Base-by-base conservation (phyloP, 148 eudicot genomes). In the Selenicereus undatus region DNA sequence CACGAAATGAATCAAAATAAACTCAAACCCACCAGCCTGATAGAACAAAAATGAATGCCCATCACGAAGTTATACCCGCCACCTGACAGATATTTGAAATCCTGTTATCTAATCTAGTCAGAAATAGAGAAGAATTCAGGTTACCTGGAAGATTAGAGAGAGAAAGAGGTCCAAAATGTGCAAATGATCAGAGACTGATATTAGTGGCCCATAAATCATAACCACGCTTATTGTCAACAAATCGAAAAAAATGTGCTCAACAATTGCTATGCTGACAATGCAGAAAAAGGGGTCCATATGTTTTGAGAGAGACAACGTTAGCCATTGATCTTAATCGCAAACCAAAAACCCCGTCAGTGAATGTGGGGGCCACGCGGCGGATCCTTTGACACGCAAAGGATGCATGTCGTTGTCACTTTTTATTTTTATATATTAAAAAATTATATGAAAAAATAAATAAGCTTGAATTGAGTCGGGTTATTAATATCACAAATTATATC, bases 101-200 rank as follows among this genome's bases (percentile, higher is more conserved):
- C n/a, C 12, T 64, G 13, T 64, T 64, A 7, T 60, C 8, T 60
- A 64, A 24, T 64, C 52, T 48, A 48, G 35, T 22, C 56, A 56
- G 21, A 66, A 42, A 43, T 39, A 32, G 32, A 48, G 4, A 14
- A 26, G 24, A 5, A 32, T 24, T 24, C 20, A n/a, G 13, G 17
- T 11, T 60, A 77, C 78, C 78, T 76, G 78, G 27, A 36, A n/a
- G 22, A 39, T 9, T 43, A 60, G 60, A 66, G 79, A 64, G 68
- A 64, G 68, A 60, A 17, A 52, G 62, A 56, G 62, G 2, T 5
- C 13, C 52, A 12, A 48, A 56, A 6, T 56, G 62, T 5, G 62
- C 18, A 56, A 56, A 18, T 56, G 62, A 56, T 18, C 62, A 56
- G 8, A 16, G n/a, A 20, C 21, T 56, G 2, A 7, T 0, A 22